phyloP scores from a whole-genome alignment of 257 asterid genomes.

The Avicennia marina region DNA sequence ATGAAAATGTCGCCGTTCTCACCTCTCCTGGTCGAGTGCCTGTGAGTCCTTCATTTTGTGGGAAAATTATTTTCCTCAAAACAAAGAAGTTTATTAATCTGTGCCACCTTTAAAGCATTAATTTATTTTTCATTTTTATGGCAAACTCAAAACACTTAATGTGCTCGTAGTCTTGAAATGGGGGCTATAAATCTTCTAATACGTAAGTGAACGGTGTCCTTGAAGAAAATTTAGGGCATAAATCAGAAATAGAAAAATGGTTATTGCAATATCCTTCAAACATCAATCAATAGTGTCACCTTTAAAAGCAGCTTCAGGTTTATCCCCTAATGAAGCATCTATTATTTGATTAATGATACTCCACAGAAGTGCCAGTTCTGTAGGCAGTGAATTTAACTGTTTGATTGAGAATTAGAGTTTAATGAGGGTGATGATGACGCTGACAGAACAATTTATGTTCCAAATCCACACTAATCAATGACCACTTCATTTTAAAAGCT shows the following conservation, averaged over 20 bases:
- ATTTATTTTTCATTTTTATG: neutral
- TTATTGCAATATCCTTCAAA: neutral
- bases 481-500: no score
- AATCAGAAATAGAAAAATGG: slow-evolving; percentile 8
- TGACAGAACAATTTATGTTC: no score
- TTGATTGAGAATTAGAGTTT: neutral
- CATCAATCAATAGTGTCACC: neutral
- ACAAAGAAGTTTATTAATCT: neutral
- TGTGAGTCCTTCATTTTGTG: slow-evolving; percentile 41
- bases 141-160: no score
- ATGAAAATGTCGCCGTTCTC: slow-evolving; percentile 59
- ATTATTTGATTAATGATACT: slow-evolving; percentile 2
- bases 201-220: no score
- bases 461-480: no score
- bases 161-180: no score
- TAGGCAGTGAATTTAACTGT: neutral
- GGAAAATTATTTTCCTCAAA: neutral
- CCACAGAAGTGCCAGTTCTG: neutral
- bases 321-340: neutral
- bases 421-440: no score
- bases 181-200: no score
- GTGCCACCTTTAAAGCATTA: neutral
- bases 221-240: no score
- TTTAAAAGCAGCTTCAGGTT: neutral
- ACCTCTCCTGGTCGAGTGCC: slow-evolving; percentile 52